Base-by-base conservation (phyloP, 805 yeast genomes). In the Candida quercuum region DNA sequence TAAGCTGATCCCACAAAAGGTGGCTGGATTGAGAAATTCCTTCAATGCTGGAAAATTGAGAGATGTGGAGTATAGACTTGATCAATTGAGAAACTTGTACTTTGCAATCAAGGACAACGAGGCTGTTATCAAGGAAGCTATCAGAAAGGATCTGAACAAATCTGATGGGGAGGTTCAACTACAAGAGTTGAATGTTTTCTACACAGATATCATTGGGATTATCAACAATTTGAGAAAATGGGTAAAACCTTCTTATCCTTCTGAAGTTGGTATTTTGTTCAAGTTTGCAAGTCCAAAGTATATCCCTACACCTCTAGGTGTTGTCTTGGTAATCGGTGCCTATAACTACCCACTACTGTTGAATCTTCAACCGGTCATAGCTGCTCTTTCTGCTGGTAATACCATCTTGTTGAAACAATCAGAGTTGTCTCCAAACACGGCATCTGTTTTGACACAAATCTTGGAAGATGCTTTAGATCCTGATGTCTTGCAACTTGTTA, bases 371-470 rank as follows among this genome's bases (percentile, higher is more conserved):
- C 87, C 96, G 0, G 53, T 88, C 18, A 69, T 78, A 27, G 86
- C 86, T 16, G 96, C 96, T 2, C 63, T 91, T 46, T 86, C 95
- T 2, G 85, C 81, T 16, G 97, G 97, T 11, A 88, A 89, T 57
- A 67, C 80, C 13, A 91, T 85, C 20, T 76, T 42, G 51, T 54
- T 40, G 45, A 69, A 47, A 51, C 64, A 45, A 50, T 60, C 32
- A 76, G 97, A 91, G 58, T 55, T 71, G 38, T 75, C 81, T 3
- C 91, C 93, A 0, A 61, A 71, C 45, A 73, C 81, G 33, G 66
- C 87, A 3, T 49, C 54, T 16, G 66, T 72, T n/a, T 52, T 89
- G 26, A 68, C 81, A n/a, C 64, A 67, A 14, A 51, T 86, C 6
- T 59, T 89, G 13, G 56, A 63, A 23, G 53, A 66, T 4, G 71